Percentiles rank a stretch among this genome's conserved stretches.
phyloP scores from a whole-genome alignment of 2,329 filamentous ascomycete genomes.

The Stachybotrys chlorohalonatus region DNA sequence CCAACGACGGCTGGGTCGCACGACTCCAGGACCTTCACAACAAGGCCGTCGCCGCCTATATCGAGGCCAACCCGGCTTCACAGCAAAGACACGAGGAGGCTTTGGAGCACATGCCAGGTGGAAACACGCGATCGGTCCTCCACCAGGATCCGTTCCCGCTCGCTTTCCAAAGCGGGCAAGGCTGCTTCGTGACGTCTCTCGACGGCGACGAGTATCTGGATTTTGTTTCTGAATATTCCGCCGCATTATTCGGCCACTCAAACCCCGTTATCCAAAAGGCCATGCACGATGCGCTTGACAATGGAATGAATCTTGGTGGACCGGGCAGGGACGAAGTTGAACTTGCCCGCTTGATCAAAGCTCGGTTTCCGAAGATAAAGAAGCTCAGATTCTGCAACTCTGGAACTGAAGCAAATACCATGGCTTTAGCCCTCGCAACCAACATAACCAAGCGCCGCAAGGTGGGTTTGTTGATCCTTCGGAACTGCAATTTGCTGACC shows the following conservation, averaged over 20 bases:
- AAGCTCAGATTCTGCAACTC: slow-evolving; percentile 54
- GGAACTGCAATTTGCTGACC: no score
- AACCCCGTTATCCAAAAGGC: slow-evolving; percentile 43
- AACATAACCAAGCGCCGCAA: background rate
- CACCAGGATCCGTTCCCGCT: slow-evolving; percentile 35
- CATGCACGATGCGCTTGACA: slow-evolving; percentile 26
- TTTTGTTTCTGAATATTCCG: slow-evolving; percentile 54
- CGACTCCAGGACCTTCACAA: no score
- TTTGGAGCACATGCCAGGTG: slow-evolving; percentile 29
- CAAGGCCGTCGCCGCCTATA: no score
- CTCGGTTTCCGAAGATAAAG: slow-evolving; percentile 43
- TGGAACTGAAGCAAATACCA: slow-evolving; percentile 56
- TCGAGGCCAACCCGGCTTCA: background rate
- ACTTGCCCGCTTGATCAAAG: slow-evolving; percentile 41
- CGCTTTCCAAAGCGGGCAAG: slow-evolving; percentile 25
- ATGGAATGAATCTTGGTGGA: slow-evolving; percentile 45
- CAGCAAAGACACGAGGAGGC: slow-evolving; percentile 22
- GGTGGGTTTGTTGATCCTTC: background rate
- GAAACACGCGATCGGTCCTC: slow-evolving; percentile 36
- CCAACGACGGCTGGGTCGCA: no score
- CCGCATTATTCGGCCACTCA: slow-evolving; percentile 58
- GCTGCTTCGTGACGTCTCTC: slow-evolving; percentile 27
- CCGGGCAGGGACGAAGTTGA: slow-evolving; percentile 41
- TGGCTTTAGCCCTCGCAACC: slow-evolving; percentile 45
- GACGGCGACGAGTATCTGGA: slow-evolving; percentile 38